Base-by-base conservation (phyloP, 108 stramenopile genomes). In the Parietichytrium sp. region DNA sequence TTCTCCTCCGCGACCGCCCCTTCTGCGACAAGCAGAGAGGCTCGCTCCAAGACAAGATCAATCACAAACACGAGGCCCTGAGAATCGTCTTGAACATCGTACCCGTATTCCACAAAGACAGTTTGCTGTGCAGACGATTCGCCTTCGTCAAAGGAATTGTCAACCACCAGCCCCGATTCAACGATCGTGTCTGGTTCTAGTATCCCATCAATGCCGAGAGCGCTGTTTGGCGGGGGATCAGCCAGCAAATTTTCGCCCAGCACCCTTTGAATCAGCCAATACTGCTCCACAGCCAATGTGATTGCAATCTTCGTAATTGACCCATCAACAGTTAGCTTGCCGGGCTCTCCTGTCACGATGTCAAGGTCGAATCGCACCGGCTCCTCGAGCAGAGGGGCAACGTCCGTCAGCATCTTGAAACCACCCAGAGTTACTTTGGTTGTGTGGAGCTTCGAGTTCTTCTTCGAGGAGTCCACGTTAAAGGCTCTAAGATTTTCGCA, bases 241-340 rank as follows among this genome's bases (percentile, higher is more conserved):
- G 36, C 38, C 61, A 72, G 36, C 20, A 72, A 45, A 25, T 72
- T 72, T 33, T 72, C n/a, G 0, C 38, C 36, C 36, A 72, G 25
- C 61, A 72, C 45, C 15, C 45, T 25, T 20, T 72, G 61, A 25
- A 72, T 72, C 6, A 72, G 61, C 61, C 61, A 72, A 2, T 72
- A 72, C 20, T 72, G 61, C 6, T 31, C 45, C 38, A 72, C 4
- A 27, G 61, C 20, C 16, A 72, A 42, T 6, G 36, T 7, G 1
- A 72, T 38, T 6, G 33, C 20, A 0, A 72, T 25, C 15, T 72
- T 42, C 10, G 61, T 45, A n/a, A 72, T 72, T n/a, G 1, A n/a
- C 23, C 61, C 61, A 12, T 72, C 13, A n/a, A 72, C 61, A 6
- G 36, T 10, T 6, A 72, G 13, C 1, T n/a, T n/a, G 6, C 42